Percentiles rank a stretch among this genome's conserved stretches.
Conservation (phyloP, 2,329 filamentous ascomycete species). For the Alternaria brassicae region DNA sequence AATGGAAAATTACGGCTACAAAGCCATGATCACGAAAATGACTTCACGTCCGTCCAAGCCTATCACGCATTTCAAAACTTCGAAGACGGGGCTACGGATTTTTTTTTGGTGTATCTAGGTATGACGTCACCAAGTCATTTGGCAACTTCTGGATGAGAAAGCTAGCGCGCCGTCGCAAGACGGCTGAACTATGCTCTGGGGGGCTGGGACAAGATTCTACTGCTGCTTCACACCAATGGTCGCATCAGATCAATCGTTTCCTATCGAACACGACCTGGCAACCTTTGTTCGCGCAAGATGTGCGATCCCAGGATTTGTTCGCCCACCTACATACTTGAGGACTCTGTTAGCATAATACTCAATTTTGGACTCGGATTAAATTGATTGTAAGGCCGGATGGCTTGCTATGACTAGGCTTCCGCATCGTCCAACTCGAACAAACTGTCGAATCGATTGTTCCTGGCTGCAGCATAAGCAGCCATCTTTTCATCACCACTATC, state of each 20-base stretch:
- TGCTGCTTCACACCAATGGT: not conserved
- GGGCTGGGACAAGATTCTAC: not conserved
- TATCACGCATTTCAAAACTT: not conserved
- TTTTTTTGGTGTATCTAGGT: not conserved
- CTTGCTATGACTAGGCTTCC: not conserved
- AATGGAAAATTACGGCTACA: not conserved
- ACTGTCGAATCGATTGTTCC: slow-evolving; percentile 53
- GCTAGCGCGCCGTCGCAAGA: not conserved
- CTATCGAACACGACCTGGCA: not conserved
- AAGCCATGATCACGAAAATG: not conserved
- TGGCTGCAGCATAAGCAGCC: slow-evolving; percentile 48
- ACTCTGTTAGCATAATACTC: not conserved
- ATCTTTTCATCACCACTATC: slow-evolving; percentile 32
- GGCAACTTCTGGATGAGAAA: not conserved
- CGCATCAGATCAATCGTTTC: not conserved
- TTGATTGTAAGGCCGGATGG: not conserved
- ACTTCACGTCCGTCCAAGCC: not conserved
- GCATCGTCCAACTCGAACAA: slow-evolving; percentile 24
- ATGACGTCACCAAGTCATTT: not conserved
- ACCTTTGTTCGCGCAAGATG: not conserved
- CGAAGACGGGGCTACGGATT: not conserved
- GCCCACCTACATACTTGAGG: not conserved
- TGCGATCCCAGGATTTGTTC: not conserved
- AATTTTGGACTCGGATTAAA: not conserved
- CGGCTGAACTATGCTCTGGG: not conserved